Evolutionary conservation across 75 land plant species (phyloP).

Genomic region (Pinus albicaulis): DNA sequence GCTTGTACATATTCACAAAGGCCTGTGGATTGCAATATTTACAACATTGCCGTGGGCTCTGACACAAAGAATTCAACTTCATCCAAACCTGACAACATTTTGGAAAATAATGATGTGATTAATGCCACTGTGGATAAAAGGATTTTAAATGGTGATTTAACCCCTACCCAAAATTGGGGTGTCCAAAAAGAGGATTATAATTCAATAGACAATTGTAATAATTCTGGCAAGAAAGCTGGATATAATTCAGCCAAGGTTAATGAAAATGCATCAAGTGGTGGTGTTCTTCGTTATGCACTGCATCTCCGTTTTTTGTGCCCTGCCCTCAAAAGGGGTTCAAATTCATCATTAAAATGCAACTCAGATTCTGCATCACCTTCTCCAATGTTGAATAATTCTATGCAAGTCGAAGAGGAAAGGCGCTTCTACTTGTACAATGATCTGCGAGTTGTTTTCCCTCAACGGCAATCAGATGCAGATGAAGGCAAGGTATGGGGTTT

Average conservation of each 20-base stretch:
- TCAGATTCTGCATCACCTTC: constrained; percentile 39
- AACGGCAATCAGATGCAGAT: constrained; percentile 96
- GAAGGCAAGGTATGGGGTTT: constrained; percentile 88
- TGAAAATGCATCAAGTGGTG: constrained; percentile 33
- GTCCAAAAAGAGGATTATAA: constrained; percentile 6
- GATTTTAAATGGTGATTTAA: not conserved
- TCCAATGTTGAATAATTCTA: constrained; percentile 13
- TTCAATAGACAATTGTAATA: constrained; percentile 15
- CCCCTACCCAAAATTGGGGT: not conserved
- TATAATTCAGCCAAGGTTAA: constrained; percentile 35
- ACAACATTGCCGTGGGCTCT: not conserved
- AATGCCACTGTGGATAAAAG: not conserved
- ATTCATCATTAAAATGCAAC: constrained; percentile 28
- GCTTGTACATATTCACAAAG: constrained; percentile 9
- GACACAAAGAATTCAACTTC: constrained; percentile 3
- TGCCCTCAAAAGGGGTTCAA: constrained; percentile 39
- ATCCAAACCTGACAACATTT: not conserved
- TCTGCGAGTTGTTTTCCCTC: constrained; percentile 94
- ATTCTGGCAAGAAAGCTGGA: constrained; percentile 11
- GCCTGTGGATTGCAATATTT: not conserved
- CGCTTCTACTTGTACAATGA: constrained; percentile 94
- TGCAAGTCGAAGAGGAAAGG: constrained; percentile 37
- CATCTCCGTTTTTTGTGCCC: constrained; percentile 93
- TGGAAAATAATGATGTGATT: not conserved
- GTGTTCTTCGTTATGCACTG: constrained; percentile 85